Base-by-base conservation (phyloP, 352 stramenopile species). In the Phytophthora podocarpi region DNA sequence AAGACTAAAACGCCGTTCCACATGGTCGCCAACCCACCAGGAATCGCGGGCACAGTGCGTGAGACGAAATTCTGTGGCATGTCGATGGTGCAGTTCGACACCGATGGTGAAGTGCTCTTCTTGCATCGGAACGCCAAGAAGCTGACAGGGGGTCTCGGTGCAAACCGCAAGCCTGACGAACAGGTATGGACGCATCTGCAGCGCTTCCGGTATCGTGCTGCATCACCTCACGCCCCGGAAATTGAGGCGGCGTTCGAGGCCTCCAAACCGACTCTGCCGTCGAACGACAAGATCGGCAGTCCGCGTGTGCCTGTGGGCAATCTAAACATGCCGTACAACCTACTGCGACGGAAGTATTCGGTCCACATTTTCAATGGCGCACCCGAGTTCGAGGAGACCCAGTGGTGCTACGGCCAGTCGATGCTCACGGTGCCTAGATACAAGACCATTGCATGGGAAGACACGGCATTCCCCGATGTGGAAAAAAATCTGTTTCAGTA, bases 101-200 rank as follows among this genome's bases (percentile, higher is more conserved):
- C 62, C 15, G 30, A 66, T n/a, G 62, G 70, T 16, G 55, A 77
- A 10, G 65, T 85, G 12, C 20, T 82, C 1, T 87, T 87, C 43
- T 41, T 87, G 16, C 78, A 87, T 26, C 72, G 74, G 30, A 87
- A 87, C 26, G 58, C 49, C 10, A 72, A 74, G 55, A 87, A 87
- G 41, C 35, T 87, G 27, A 67, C 54, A 6, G 63, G 65, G 15
- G 52, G 65, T 5, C 15, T 64, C 9, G 28, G 50, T 2, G 21
- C 40, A 11, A 53, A 26, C 9, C 28, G 57, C 4, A 53, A 63
- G 15, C 46, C 55, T 15, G 51, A 64, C 45, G n/a, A 54, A 40
- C 53, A 36, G 24, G 59, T 78, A 16, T 81, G 69, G 69, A 78
- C 59, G 20, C 69, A 81, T 27, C 34, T 81, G 39, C 69, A 81